These are phyloP conservation scores for Leccinum longicurvipes DNA, from an alignment of 768 basidiomycete genomes.

Conservation along the genomic window DNA sequence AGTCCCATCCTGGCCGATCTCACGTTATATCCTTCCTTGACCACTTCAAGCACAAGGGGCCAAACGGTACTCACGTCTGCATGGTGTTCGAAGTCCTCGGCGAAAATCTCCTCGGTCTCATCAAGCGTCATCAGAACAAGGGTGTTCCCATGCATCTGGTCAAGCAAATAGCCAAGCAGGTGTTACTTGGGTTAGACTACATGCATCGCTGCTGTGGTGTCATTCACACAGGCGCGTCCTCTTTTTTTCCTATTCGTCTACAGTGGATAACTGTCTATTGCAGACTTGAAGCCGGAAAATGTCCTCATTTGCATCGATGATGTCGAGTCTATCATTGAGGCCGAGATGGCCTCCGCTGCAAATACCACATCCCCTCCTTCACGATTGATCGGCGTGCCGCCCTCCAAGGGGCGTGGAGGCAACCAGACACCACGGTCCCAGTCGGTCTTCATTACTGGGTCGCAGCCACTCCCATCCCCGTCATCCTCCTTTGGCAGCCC, in stretches of 20 bases:
- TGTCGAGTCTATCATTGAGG: slow-evolving; percentile 87
- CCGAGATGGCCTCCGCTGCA: slow-evolving; percentile 59
- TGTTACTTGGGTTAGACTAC: slow-evolving; percentile 93
- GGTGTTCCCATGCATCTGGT: slow-evolving; percentile 93
- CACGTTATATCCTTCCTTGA: slow-evolving; percentile 98
- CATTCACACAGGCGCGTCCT: slow-evolving; percentile 78
- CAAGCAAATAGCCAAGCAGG: slow-evolving; percentile 95
- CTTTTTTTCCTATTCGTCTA: neutral
- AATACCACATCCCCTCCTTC: slow-evolving; percentile 38
- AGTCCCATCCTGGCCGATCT: slow-evolving; percentile 80
- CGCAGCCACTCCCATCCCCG: slow-evolving; percentile 88
- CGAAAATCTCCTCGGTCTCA: slow-evolving; percentile 92
- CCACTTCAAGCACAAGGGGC: slow-evolving; percentile 95
- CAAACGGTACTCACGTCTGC: slow-evolving; percentile 96
- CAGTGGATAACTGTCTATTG: slow-evolving; percentile 8
- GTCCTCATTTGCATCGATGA: slow-evolving; percentile 96
- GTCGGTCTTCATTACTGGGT: slow-evolving; percentile 82
- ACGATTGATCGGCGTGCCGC: slow-evolving; percentile 89
- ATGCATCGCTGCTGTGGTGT: slow-evolving; percentile 97
- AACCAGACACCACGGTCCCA: slow-evolving; percentile 93
- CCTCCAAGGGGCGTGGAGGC: slow-evolving; percentile 88
- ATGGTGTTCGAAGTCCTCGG: slow-evolving; percentile 99
- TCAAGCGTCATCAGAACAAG: slow-evolving; percentile 98
- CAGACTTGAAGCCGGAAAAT: slow-evolving; percentile 96
- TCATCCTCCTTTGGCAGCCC: slow-evolving; percentile 72